A percentile compares a stretch with the other conserved stretches of the same genome.
Conservation (phyloP, 495 filamentous ascomycete genomes). For the Aspergillus nidulans region DNA sequence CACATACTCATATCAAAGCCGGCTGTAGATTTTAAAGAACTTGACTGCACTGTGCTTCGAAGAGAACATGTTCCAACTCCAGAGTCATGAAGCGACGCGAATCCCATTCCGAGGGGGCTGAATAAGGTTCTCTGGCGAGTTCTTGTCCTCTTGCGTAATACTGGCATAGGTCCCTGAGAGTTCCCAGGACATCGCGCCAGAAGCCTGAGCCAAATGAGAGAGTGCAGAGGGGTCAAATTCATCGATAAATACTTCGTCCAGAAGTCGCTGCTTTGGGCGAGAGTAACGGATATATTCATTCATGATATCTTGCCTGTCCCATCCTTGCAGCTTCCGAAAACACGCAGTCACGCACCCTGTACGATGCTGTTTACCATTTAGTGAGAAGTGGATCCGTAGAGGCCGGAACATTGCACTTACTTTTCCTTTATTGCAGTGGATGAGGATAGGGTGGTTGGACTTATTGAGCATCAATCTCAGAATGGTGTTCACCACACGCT, state of each 20-base stretch:
- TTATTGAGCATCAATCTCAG: conserved; percentile 60
- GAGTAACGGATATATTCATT: conserved; percentile 67
- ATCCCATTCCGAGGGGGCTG: conserved; percentile 8
- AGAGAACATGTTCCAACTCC: neutral
- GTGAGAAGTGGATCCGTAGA: neutral
- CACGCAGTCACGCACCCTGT: conserved; percentile 77
- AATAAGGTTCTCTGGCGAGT: neutral
- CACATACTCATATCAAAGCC: neutral
- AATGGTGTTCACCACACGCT: conserved; percentile 58
- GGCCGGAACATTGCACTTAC: conserved; percentile 33
- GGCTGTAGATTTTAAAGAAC: neutral
- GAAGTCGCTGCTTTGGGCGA: conserved; percentile 53
- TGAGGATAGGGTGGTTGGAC: conserved; percentile 67
- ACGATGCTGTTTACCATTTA: conserved; percentile 55
- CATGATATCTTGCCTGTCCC: conserved; percentile 52
- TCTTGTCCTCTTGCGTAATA: neutral
- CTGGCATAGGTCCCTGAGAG: neutral
- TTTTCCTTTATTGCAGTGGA: conserved; percentile 89
- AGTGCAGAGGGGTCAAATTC: conserved; percentile 35
- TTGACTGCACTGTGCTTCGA: too few relatives aligned
- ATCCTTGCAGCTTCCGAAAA: conserved; percentile 61
- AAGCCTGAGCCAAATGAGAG: conserved; percentile 2
- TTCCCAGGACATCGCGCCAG: conserved; percentile 16
- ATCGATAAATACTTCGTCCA: conserved; percentile 52
- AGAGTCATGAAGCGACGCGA: conserved; percentile 4